These are phyloP conservation scores for Rhodotorula mucilaginosa DNA, from an alignment of 1,284 basidiomycete genomes.

Conservation along the genomic window DNA sequence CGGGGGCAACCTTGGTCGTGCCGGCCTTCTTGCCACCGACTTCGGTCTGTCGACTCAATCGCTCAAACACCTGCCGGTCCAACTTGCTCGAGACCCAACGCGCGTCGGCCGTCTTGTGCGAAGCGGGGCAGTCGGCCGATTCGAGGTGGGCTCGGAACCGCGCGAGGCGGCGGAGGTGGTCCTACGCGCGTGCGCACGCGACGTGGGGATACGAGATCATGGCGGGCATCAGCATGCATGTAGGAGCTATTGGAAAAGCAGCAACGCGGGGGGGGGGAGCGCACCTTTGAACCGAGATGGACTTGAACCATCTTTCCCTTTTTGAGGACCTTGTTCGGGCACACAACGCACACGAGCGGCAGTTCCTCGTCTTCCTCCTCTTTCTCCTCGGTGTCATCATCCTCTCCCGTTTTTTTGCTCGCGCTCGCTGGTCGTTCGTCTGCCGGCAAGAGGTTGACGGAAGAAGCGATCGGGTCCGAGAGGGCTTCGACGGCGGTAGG, in stretches of 20 bases:
- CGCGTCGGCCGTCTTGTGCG: slow-evolving; percentile 24
- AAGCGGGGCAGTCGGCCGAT: slow-evolving; percentile 16
- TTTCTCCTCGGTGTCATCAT: background rate
- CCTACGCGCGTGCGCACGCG: slow-evolving; percentile 7
- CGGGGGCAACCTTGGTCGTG: background rate
- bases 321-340: slow-evolving; percentile 39
- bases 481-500: slow-evolving; percentile 32
- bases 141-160: slow-evolving; percentile 34
- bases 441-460: slow-evolving; percentile 1
- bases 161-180: slow-evolving; percentile 33
- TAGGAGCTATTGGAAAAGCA: background rate
- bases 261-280: background rate
- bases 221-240: too few relatives aligned
- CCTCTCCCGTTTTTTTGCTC: background rate
- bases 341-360: slow-evolving; percentile 36
- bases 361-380: slow-evolving; percentile 20
- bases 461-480: slow-evolving; percentile 23
- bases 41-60: slow-evolving; percentile 28
- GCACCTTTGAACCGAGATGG: slow-evolving; percentile 36
- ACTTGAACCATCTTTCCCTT: slow-evolving; percentile 38
- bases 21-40: slow-evolving; percentile 32
- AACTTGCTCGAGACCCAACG: slow-evolving; percentile 31
- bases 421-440: slow-evolving; percentile 5
- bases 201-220: background rate
- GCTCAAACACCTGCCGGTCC: slow-evolving; percentile 29